Conservation (phyloP, 257 asterid genomes). For the Fraxinus americana region DNA sequence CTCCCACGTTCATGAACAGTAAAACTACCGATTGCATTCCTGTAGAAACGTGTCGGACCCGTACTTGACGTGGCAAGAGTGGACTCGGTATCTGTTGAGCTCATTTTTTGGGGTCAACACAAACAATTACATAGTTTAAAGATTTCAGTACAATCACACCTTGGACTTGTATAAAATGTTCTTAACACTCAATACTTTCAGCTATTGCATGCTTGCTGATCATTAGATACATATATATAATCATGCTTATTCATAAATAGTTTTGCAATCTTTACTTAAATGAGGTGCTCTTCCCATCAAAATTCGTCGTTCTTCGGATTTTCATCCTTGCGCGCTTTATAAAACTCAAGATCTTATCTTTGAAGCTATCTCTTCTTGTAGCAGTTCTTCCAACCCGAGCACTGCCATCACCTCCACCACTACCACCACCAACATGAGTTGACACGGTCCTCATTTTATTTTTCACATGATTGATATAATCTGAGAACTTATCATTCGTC, state of each 20-base stretch:
- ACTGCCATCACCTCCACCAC: not conserved
- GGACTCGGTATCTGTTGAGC: too few relatives aligned
- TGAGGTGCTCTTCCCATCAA: constrained; percentile 20
- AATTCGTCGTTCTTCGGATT: constrained; percentile 36
- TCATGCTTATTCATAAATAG: not conserved
- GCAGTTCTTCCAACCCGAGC: constrained; percentile 16
- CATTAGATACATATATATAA: not conserved
- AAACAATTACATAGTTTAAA: not conserved
- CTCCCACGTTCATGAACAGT: too few relatives aligned
- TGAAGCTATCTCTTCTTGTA: constrained; percentile 53
- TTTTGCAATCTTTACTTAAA: constrained; percentile 16
- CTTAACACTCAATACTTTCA: not conserved
- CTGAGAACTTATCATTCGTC: constrained; percentile 23
- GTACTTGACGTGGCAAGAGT: too few relatives aligned
- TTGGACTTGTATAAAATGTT: not conserved
- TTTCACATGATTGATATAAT: constrained; percentile 41
- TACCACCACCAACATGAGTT: constrained; percentile 21
- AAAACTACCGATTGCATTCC: too few relatives aligned
- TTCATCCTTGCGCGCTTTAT: constrained; percentile 45
- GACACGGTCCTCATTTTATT: constrained; percentile 36
- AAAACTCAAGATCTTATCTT: constrained; percentile 42
- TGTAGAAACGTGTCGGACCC: too few relatives aligned
- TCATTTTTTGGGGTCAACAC: too few relatives aligned
- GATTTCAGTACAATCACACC: not conserved
- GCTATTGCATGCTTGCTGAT: not conserved